Conservation (phyloP, 2,329 filamentous ascomycete species). For the Verticillium albo-atrum region DNA sequence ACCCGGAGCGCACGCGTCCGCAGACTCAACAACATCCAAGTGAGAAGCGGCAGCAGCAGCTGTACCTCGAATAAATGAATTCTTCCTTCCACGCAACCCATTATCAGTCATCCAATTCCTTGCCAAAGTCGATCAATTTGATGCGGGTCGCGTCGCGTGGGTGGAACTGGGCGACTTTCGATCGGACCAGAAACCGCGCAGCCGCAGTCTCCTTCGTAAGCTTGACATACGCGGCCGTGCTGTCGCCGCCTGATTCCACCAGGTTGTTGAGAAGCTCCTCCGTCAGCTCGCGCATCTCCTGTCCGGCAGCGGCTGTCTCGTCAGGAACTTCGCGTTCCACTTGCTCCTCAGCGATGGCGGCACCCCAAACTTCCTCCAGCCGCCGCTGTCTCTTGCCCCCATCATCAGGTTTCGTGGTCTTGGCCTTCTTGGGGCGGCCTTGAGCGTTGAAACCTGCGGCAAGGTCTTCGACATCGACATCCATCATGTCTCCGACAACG, state of each 20-base stretch:
- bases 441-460: constrained; percentile 56
- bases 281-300: constrained; percentile 56
- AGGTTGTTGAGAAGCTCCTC: constrained; percentile 58
- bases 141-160: constrained; percentile 57
- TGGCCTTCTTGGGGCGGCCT: constrained; percentile 49
- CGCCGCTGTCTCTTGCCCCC: constrained; percentile 46
- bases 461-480: constrained; percentile 56
- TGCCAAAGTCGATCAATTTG: constrained; percentile 59
- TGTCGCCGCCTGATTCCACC: constrained; percentile 49
- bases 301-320: constrained; percentile 45
- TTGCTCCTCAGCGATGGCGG: constrained; percentile 18
- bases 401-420: constrained; percentile 29
- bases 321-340: constrained; percentile 20
- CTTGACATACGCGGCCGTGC: constrained; percentile 52
- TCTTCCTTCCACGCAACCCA: neutral
- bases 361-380: constrained; percentile 61
- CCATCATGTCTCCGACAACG: constrained; percentile 69
- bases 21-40: neutral
- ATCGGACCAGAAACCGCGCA: constrained; percentile 58
- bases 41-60: too few relatives aligned
- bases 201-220: constrained; percentile 58
- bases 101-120: constrained; percentile 51
- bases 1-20: neutral
- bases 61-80: neutral
- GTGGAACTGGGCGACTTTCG: constrained; percentile 63